Base-by-base conservation (phyloP, 2,329 filamentous ascomycete genomes). In the Exophiala alcalophila region DNA sequence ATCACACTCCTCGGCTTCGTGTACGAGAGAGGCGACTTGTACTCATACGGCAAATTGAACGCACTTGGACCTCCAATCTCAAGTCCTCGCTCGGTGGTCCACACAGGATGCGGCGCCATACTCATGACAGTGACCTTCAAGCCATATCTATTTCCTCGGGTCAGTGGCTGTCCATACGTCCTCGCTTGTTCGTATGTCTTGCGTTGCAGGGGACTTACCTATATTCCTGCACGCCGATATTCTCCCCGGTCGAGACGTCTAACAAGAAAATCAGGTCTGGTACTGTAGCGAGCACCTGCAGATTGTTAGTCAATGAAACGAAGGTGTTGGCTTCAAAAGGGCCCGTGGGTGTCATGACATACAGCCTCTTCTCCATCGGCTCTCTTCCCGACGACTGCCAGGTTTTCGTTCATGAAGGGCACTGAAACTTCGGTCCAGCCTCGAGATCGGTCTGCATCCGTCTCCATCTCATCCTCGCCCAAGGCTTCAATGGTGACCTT, bases 361-460 rank as follows among this genome's bases (percentile, higher is more conserved):
- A 43, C 40, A 7, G 32, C 26, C 5, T 57, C 54, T 32, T 50
- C 6, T 6, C 45, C 48, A 9, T 32, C 12, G 4, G 10, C 12
- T 24, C 38, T 21, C 19, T 16, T 44, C 14, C 29, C 29, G 9
- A 38, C 6, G 6, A 54, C 57, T n/a, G 54, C 57, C 4, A 60
- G 45, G 55, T 85, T 85, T 58, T 86, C 81, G 59, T 86, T 86
- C 64, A 84, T 84, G 67, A 85, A 85, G 0, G 81, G 80, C 35
- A 86, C 80, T 58, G 77, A 81, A 57, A 84, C 63, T 15, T 60
- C 65, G 0, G 77, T 77, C 6, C 56, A 37, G 19, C 30, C 20
- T 16, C 29, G n/a, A 23, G 59, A 11, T 27, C 57, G 48, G 58
- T 73, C 52, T 5, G 62, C 52, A 3, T 53, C 53, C 8, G 54